These are phyloP conservation scores for Pseudonitzschia pungens DNA, from an alignment of 108 stramenopile species.

Conservation along the genomic window DNA sequence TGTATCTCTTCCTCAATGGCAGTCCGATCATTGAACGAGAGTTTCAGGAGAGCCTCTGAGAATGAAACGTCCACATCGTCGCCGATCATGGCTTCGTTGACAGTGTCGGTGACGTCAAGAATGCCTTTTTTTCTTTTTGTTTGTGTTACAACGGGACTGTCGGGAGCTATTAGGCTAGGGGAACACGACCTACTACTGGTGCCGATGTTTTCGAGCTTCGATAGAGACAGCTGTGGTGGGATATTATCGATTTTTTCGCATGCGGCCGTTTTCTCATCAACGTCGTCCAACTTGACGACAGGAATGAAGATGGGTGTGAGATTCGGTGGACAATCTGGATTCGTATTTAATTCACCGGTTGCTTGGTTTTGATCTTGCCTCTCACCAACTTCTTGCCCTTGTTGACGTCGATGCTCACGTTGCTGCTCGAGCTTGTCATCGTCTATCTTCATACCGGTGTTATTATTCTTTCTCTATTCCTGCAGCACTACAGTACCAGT, in stretches of 20 bases:
- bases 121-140: background rate
- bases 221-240: background rate
- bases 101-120: background rate
- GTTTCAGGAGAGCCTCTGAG: background rate
- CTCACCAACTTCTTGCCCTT: too few relatives aligned
- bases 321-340: too few relatives aligned
- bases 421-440: too few relatives aligned
- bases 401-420: too few relatives aligned
- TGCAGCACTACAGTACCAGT: too few relatives aligned
- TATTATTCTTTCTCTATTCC: too few relatives aligned
- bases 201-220: background rate
- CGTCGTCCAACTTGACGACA: too few relatives aligned
- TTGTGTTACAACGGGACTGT: background rate
- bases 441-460: too few relatives aligned
- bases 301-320: too few relatives aligned
- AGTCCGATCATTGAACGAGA: slow-evolving; percentile 17
- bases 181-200: background rate
- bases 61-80: background rate
- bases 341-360: too few relatives aligned
- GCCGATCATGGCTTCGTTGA: background rate
- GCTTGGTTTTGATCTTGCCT: too few relatives aligned
- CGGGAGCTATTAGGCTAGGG: background rate
- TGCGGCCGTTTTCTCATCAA: too few relatives aligned
- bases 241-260: background rate
- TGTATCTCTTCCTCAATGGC: slow-evolving; percentile 16